Percentiles rank a stretch among this genome's conserved stretches.
Conservation (phyloP, 2,329 filamentous ascomycete species). For the Stagonosporopsis rhizophila region DNA sequence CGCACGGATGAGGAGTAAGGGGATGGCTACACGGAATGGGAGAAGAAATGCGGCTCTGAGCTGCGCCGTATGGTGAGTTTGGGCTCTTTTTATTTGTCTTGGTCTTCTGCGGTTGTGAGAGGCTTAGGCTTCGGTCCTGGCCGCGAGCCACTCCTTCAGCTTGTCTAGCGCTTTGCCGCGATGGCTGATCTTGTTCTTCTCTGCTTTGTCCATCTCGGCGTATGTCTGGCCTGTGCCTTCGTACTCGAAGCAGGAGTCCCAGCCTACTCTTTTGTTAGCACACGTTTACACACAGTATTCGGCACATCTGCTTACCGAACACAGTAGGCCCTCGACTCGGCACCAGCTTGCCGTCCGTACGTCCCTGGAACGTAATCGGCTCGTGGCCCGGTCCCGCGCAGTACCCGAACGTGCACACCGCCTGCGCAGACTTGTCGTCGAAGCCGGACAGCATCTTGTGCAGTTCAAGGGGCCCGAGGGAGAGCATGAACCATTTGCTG, state of each 20-base stretch:
- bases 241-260: conserved; percentile 97
- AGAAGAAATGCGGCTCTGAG: not conserved
- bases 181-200: conserved; percentile 94
- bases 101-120: not conserved
- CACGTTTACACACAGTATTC: not conserved
- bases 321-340: conserved; percentile 77
- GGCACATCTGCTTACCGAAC: conserved; percentile 71
- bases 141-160: conserved; percentile 77
- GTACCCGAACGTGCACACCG: conserved; percentile 96
- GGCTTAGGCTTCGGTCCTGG: conserved; percentile 43
- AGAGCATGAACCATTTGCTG: conserved; percentile 95
- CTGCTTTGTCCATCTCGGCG: conserved; percentile 89
- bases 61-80: conserved; percentile 12
- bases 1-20: conserved; percentile 50
- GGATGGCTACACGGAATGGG: not conserved
- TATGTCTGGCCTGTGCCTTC: conserved; percentile 74
- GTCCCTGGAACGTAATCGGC: conserved; percentile 88
- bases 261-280: conserved; percentile 65
- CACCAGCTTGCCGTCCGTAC: conserved; percentile 86
- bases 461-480: conserved; percentile 81
- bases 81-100: not conserved
- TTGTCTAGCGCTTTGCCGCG: conserved; percentile 86
- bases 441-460: conserved; percentile 91
- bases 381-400: conserved; percentile 83
- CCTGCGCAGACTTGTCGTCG: conserved; percentile 87